Conservation (phyloP, 1,284 basidiomycete genomes). For the Kalmanozyma brasiliensis region DNA sequence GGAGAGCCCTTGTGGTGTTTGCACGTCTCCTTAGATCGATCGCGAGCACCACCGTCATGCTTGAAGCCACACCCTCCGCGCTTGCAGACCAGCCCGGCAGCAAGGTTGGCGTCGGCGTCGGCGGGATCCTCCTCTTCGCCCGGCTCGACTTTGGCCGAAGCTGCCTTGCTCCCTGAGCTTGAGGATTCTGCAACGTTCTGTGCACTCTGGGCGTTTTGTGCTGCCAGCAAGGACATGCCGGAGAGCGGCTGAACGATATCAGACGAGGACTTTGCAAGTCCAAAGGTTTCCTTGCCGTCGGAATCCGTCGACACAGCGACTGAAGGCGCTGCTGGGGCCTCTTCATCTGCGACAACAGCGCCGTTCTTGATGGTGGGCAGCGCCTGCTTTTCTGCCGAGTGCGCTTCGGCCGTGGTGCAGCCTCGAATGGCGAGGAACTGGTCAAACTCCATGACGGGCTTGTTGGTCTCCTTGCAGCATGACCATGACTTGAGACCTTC, state of each 20-base stretch:
- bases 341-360: conserved; percentile 25
- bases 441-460: conserved; percentile 67
- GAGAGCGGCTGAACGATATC: conserved; percentile 36
- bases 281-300: conserved; percentile 47
- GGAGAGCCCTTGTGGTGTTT: conserved; percentile 60
- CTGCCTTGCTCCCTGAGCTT: conserved; percentile 6
- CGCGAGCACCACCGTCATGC: conserved; percentile 35
- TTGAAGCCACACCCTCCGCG: conserved; percentile 49
- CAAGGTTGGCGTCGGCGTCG: conserved; percentile 24
- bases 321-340: conserved; percentile 14
- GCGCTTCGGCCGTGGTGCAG: conserved; percentile 49
- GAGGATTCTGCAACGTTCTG: conserved; percentile 12
- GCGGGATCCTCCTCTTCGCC: conserved; percentile 40
- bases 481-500: conserved; percentile 68
- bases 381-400: conserved; percentile 55
- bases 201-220: conserved; percentile 29
- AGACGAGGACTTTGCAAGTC: conserved; percentile 4
- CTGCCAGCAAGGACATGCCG: conserved; percentile 39
- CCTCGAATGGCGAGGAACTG: conserved; percentile 62
- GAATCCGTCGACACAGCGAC: conserved; percentile 18
- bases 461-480: conserved; percentile 65
- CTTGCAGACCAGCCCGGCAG: conserved; percentile 48
- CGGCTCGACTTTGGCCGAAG: conserved; percentile 10
- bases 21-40: conserved; percentile 51
- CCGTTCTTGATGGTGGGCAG: conserved; percentile 43